These are phyloP conservation scores for Chrysophaeum taylorii DNA, from an alignment of 352 stramenopile species.

Conservation along the genomic window DNA sequence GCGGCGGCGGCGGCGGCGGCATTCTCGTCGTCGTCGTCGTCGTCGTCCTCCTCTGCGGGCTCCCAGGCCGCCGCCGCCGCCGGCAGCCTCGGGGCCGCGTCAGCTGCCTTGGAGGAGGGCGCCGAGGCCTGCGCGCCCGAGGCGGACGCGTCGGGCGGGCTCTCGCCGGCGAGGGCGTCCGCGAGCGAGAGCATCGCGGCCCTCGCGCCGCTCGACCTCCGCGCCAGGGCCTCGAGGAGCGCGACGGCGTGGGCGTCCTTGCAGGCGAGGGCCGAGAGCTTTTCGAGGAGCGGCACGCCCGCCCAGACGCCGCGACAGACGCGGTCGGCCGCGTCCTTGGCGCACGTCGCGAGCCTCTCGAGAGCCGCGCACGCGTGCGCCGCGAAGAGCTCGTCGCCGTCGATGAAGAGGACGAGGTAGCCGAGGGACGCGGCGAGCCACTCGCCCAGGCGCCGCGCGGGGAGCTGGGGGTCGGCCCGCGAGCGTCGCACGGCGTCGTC, in stretches of 20 bases:
- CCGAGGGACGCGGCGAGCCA: constrained; percentile 4
- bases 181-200: constrained; percentile 6
- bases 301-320: neutral
- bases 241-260: neutral
- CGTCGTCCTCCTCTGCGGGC: neutral
- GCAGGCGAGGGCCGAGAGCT: neutral
- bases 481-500: neutral
- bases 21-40: neutral
- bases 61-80: neutral
- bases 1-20: neutral
- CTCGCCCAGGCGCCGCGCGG: neutral
- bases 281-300: constrained; percentile 4
- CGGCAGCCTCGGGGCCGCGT: too few species aligned
- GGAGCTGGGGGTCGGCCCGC: neutral
- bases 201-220: neutral
- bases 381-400: constrained; percentile 11
- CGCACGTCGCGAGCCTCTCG: neutral
- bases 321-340: neutral
- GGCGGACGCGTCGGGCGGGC: too few species aligned
- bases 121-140: neutral
- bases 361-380: neutral
- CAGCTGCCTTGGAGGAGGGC: too few species aligned
- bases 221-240: neutral
- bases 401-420: constrained; percentile 12
- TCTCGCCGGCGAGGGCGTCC: constrained; percentile 2